phyloP scores from a whole-genome alignment of 2,329 filamentous ascomycete species.

The Arachnopeziza araneosa region DNA sequence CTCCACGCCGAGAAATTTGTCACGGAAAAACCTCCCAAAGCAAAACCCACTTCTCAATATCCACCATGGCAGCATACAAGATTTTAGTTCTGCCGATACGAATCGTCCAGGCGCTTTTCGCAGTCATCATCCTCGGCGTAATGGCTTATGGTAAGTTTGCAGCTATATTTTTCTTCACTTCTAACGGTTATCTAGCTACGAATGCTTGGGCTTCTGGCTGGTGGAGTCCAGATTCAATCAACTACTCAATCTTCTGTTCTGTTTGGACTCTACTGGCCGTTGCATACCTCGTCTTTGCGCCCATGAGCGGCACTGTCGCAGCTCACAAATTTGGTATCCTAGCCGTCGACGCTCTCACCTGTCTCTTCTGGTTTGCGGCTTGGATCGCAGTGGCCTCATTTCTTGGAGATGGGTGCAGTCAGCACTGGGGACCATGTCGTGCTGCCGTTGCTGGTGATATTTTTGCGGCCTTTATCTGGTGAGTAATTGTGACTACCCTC shows the following conservation, averaged over 20 bases:
- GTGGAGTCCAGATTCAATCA: conserved; percentile 49
- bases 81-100: conserved; percentile 58
- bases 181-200: conserved; percentile 43
- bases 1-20: not conserved
- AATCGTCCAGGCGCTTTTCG: conserved; percentile 59
- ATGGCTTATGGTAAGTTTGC: conserved; percentile 61
- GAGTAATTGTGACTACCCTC: conserved; percentile 14
- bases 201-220: conserved; percentile 38
- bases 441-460: conserved; percentile 36
- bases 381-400: conserved; percentile 70
- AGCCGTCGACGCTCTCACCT: conserved; percentile 63
- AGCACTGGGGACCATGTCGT: conserved; percentile 14
- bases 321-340: conserved; percentile 63
- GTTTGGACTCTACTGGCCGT: conserved; percentile 72
- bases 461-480: conserved; percentile 44
- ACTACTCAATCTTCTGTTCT: conserved; percentile 75
- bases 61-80: conserved; percentile 41
- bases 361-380: conserved; percentile 86
- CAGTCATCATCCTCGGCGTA: conserved; percentile 69
- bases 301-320: conserved; percentile 53
- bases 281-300: conserved; percentile 63
- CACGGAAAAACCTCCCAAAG: not conserved
- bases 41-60: conserved; percentile 5
- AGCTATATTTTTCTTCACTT: not conserved
- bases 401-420: conserved; percentile 51